Conservation (phyloP, 2,329 filamentous ascomycete species). For the Hymenoscyphus repandus region DNA sequence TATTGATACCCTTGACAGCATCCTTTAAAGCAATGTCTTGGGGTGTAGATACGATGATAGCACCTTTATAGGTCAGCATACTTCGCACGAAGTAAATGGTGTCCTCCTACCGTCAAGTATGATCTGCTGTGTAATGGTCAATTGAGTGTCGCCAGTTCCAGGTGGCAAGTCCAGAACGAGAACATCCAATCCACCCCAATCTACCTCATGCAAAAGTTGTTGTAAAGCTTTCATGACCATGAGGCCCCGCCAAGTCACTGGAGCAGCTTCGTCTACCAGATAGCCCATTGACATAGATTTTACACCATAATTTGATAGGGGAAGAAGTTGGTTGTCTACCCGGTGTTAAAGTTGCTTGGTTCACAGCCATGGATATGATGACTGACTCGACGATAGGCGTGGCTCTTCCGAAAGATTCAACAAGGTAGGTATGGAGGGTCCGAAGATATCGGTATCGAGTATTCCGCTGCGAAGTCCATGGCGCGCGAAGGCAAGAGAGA, state of each 20-base stretch:
- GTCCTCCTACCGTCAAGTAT: constrained; percentile 65
- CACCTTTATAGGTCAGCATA: constrained; percentile 42
- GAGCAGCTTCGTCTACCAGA: constrained; percentile 70
- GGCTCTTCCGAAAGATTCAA: constrained; percentile 79
- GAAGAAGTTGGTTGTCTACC: constrained; percentile 72
- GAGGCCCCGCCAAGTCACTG: constrained; percentile 89
- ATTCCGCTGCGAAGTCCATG: constrained; percentile 80
- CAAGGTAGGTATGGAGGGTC: constrained; percentile 87
- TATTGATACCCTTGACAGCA: constrained; percentile 83
- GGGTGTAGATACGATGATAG: constrained; percentile 86
- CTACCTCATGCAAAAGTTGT: constrained; percentile 89
- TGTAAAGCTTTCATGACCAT: constrained; percentile 98
- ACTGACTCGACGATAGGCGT: constrained; percentile 64
- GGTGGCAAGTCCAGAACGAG: constrained; percentile 88
- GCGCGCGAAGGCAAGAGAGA: constrained; percentile 80
- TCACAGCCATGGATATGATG: constrained; percentile 4
- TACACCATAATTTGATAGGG: constrained; percentile 88
- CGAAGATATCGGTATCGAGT: constrained; percentile 94
- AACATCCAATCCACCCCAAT: constrained; percentile 86
- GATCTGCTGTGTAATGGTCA: constrained; percentile 95
- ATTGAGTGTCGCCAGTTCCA: constrained; percentile 89
- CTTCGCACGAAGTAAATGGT: constrained; percentile 1
- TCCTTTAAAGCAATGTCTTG: constrained; percentile 91
- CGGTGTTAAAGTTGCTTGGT: constrained; percentile 21
- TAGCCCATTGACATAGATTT: constrained; percentile 99